Evolutionary conservation across 2,329 filamentous ascomycete species (phyloP), one percentile per base, ranked within the genome.

Genomic region (Aureobasidium mangrovei): DNA sequence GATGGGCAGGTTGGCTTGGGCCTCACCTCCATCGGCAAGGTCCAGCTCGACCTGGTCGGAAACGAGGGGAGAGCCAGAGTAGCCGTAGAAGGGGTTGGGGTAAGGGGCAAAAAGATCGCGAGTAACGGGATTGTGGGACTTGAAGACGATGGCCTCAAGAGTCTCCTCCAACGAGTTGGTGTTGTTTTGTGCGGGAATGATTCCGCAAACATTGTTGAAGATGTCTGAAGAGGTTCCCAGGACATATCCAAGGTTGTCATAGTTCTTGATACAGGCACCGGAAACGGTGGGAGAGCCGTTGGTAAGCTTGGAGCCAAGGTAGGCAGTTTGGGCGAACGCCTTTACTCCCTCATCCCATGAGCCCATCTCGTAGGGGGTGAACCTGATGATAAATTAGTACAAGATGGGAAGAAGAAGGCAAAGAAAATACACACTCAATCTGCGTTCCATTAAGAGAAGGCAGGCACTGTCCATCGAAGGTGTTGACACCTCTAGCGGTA

Each of bases 341-440:
- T 70, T 73, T 6, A 82, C 73, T 7, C 77, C 80, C 0, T 71
- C 69, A 64, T 86, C 83, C 70, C 77, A 85, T 18, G 75, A 77
- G 57, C 84, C 84, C 58, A 85, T 79, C 65, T 86, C 83, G 67
- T 76, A 85, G 1, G 84, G 81, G 57, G 74, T 77, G 66, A 86
- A 81, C 38, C 18, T 24, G 12, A 39, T 29, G 9, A 26, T 4
- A 35, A 29, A n/a, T 47, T 27, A 47, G 45, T 10, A n/a, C 26
- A 4, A 3, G 10, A n/a, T 12, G 33, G 4, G n/a, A 9, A 38
- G 26, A 4, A 29, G n/a, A 28, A 18, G 18, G 3, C 12, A 33
- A 26, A 18, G 6, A 6, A 29, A 31, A 2, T 39, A 38, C 45
- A 2, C 41, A 51, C 61, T 86, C 84, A 61, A 78, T 86, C 27